A percentile compares a stretch with the other conserved stretches of the same genome.
phyloP scores from a whole-genome alignment of 2,329 filamentous ascomycete genomes.

The Aspergillus fumigatiaffinis region DNA sequence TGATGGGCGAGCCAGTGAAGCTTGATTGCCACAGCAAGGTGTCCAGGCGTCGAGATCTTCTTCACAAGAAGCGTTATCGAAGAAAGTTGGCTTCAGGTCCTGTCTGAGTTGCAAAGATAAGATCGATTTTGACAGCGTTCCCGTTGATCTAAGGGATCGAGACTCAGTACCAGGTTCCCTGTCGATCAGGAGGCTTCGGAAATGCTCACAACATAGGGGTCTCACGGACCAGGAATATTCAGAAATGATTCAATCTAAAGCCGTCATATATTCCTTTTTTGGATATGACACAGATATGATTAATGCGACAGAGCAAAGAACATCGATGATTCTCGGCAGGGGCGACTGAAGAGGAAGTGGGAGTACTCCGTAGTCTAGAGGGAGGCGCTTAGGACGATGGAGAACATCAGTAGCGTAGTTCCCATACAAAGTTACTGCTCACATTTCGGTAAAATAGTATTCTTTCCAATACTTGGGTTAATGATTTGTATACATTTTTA shows the following conservation, averaged over 20 bases:
- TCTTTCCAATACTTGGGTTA: background rate
- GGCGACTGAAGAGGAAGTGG: slow-evolving; percentile 13
- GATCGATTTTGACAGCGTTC: slow-evolving; percentile 3
- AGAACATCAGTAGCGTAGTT: background rate
- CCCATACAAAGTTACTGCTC: background rate
- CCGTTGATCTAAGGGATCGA: slow-evolving; percentile 8
- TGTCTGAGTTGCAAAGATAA: slow-evolving; percentile 1
- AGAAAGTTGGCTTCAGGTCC: background rate
- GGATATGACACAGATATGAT: background rate
- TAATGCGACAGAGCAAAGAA: background rate
- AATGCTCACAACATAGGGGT: slow-evolving; percentile 3
- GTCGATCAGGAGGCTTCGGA: slow-evolving; percentile 16
- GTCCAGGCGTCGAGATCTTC: slow-evolving; percentile 10
- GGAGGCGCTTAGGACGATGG: slow-evolving; percentile 11
- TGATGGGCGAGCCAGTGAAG: slow-evolving; percentile 37
- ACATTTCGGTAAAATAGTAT: background rate
- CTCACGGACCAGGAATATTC: background rate
- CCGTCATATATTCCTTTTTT: background rate
- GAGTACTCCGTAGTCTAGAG: slow-evolving; percentile 4
- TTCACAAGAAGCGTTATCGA: background rate
- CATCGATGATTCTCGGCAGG: slow-evolving; percentile 1
- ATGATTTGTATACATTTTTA: background rate
- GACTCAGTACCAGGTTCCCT: slow-evolving; percentile 10
- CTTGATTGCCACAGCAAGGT: slow-evolving; percentile 32
- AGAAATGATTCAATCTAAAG: background rate